phyloP scores from a whole-genome alignment of 371 early-diverging fungal genomes.

The Mucor velutinosus region DNA sequence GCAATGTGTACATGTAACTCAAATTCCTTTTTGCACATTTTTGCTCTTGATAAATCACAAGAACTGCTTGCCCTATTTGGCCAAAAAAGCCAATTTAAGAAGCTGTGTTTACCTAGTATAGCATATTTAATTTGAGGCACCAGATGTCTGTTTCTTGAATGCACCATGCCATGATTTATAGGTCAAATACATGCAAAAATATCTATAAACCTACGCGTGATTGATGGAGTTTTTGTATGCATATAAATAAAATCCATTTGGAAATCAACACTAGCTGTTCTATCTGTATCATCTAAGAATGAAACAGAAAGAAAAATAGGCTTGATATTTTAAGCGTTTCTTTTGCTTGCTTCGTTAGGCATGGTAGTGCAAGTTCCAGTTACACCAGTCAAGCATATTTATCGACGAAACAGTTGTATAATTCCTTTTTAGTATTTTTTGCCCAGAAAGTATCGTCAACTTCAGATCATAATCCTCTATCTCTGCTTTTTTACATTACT shows the following conservation, averaged over 20 bases:
- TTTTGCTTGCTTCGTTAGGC: background rate
- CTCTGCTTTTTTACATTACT: background rate
- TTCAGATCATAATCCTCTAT: background rate
- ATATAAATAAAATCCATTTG: background rate
- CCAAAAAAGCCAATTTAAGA: slow-evolving; percentile 23
- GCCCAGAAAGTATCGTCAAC: background rate
- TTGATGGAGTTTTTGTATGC: background rate
- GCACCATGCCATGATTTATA: background rate
- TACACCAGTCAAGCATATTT: background rate
- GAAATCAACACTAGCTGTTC: background rate
- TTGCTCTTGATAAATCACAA: slow-evolving; percentile 2
- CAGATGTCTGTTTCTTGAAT: background rate
- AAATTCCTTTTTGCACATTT: background rate
- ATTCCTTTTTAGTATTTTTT: slow-evolving; percentile 13
- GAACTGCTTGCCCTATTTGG: slow-evolving; percentile 11
- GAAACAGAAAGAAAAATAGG: background rate
- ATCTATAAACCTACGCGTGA: background rate
- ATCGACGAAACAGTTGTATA: slow-evolving; percentile 13
- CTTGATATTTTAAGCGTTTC: background rate
- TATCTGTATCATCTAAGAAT: background rate
- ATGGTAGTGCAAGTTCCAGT: background rate
- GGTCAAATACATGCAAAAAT: background rate
- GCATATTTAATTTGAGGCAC: background rate
- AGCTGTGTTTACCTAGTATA: background rate
- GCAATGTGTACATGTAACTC: background rate